These are phyloP conservation scores for Graphiopsis chlorocephala DNA, from an alignment of 2,329 filamentous ascomycete species.

Conservation along the genomic window DNA sequence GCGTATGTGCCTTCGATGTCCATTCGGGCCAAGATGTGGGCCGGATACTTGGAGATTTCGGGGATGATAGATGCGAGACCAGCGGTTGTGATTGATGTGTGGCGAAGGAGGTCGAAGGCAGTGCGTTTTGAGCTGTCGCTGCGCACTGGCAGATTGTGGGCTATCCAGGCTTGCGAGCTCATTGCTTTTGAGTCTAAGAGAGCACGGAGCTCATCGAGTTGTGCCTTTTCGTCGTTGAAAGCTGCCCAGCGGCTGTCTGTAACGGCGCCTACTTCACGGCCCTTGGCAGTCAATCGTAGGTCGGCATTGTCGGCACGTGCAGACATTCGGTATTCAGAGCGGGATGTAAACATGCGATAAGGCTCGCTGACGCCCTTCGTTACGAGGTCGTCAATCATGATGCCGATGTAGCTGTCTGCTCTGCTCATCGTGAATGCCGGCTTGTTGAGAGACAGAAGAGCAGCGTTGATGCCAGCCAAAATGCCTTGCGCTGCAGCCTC, in stretches of 20 bases:
- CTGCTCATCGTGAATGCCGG: slow-evolving; percentile 67
- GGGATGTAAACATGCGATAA: slow-evolving; percentile 96
- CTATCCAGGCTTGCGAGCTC: slow-evolving; percentile 64
- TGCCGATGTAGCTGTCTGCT: slow-evolving; percentile 91
- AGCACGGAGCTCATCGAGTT: slow-evolving; percentile 65
- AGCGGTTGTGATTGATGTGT: slow-evolving; percentile 59
- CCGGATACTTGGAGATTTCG: slow-evolving; percentile 53
- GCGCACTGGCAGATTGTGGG: slow-evolving; percentile 66
- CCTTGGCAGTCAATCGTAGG: slow-evolving; percentile 74
- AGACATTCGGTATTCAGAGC: slow-evolving; percentile 92
- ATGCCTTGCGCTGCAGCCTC: slow-evolving; percentile 94
- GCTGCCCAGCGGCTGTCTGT: slow-evolving; percentile 72
- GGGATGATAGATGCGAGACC: slow-evolving; percentile 59
- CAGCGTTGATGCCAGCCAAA: slow-evolving; percentile 90
- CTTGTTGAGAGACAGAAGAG: slow-evolving; percentile 68
- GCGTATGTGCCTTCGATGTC: slow-evolving; percentile 81
- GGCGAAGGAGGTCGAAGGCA: slow-evolving; percentile 75
- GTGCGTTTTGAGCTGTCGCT: slow-evolving; percentile 65
- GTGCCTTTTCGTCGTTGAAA: slow-evolving; percentile 63
- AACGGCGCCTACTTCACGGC: slow-evolving; percentile 73
- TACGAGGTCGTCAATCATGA: slow-evolving; percentile 97
- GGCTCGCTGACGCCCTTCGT: slow-evolving; percentile 97
- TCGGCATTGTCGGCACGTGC: slow-evolving; percentile 94
- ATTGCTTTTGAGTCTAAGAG: slow-evolving; percentile 59
- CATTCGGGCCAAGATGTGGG: slow-evolving; percentile 65